These are phyloP conservation scores for Cadophora gregata DNA, from an alignment of 2,329 filamentous ascomycete species.

Conservation along the genomic window DNA sequence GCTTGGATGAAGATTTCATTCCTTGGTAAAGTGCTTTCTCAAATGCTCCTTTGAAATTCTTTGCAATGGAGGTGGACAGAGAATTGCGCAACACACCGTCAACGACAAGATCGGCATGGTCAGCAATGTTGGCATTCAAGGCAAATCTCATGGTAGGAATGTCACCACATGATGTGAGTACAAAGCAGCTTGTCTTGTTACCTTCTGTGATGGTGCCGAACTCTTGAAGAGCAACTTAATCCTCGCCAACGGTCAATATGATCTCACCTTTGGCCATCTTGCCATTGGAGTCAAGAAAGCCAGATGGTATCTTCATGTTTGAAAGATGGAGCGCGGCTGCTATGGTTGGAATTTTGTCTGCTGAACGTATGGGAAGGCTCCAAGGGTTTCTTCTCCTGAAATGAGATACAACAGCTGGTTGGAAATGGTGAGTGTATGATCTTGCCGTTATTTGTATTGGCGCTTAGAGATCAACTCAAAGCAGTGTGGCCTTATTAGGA, in stretches of 20 bases:
- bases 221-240: constrained; percentile 9
- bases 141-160: constrained; percentile 22
- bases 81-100: constrained; percentile 41
- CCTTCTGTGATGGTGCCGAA: constrained; percentile 4
- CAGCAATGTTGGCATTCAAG: constrained; percentile 20
- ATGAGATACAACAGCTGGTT: no score
- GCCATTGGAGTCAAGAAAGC: constrained; percentile 10
- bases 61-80: not conserved
- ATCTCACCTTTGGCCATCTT: constrained; percentile 7
- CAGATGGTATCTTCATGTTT: constrained; percentile 9
- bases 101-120: constrained; percentile 37
- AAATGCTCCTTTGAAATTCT: constrained; percentile 3
- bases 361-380: not conserved
- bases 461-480: no score
- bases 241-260: not conserved
- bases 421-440: no score
- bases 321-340: not conserved
- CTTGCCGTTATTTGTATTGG: no score
- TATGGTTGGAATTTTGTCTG: not conserved
- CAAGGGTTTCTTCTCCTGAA: not conserved
- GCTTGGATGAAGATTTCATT: constrained; percentile 12
- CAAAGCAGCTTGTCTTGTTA: constrained; percentile 30
- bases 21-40: constrained; percentile 11
- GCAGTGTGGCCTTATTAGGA: no score
- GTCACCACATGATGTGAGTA: constrained; percentile 30